Evolutionary conservation across 176 grass and related monocot genomes (phyloP), one percentile per base, ranked within the genome.

Genomic region (Cenchrus purpureus): DNA sequence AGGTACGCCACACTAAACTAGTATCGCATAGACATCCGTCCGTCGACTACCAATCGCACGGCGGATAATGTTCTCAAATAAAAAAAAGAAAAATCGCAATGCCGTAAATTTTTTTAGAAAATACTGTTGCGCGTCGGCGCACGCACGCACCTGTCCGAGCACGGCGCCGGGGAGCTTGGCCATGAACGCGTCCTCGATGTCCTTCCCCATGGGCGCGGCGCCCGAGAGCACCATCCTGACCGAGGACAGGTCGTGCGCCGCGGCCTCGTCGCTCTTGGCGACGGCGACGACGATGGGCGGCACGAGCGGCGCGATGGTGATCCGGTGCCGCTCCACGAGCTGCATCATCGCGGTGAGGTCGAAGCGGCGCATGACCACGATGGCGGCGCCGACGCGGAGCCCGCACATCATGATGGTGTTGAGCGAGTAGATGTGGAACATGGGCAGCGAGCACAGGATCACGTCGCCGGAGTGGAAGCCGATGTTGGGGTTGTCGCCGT

Each of bases 341-440:
- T 89, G 74, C 91, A 91, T 87, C 88, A 96, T 77, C 15, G 20
- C 19, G 17, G 40, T 62, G 13, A 91, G 79, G 50, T 91, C 94
- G 77, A 96, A 96, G 46, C 85, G 81, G 77, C 82, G 88, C 91
- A 96, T 89, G 32, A 96, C 86, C 6, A 93, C 72, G 69, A 96
- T 86, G 40, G 86, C 28, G 7, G 94, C 86, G 4, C 94, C 94
- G 17, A 65, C 91, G 16, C 94, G 79, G 25, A 96, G 80, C 2
- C 86, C 91, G 68, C 91, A 96, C n/a, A 96, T 89, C 29, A 96
- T 34, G 67, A 96, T 88, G 31, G 94, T 91, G 81, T 83, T 82
- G 29, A 96, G 77, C 28, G 86, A 91, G 89, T 96, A 96, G 77
- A 96, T 91, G 84, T 96, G 94, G 82, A 96, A 96, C 77, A 96